Conservation (phyloP, 192 early-diverging fungal genomes). For the Lobosporangium transversale region DNA sequence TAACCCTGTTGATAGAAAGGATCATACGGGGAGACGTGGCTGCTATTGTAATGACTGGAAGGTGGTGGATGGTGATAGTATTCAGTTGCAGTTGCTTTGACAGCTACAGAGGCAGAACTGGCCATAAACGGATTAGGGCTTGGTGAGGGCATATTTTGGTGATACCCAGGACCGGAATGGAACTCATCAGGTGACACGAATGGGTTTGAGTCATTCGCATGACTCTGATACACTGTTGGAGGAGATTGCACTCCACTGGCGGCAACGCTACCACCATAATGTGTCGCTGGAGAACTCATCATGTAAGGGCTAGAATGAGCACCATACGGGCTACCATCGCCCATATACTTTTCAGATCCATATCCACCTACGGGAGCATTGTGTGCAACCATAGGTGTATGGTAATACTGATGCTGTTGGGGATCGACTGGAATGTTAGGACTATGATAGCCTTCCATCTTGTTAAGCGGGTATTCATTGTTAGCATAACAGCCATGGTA, state of each 20-base stretch:
- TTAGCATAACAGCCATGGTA: not conserved
- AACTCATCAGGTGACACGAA: conserved; percentile 33
- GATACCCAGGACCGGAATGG: not conserved
- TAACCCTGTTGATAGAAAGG: conserved; percentile 14
- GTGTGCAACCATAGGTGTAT: no score
- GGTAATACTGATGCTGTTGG: no score
- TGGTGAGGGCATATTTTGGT: not conserved
- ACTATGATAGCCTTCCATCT: no score
- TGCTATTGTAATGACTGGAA: not conserved
- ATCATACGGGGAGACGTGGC: no score
- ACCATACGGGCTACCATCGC: not conserved
- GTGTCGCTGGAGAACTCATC: not conserved
- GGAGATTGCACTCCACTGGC: conserved; percentile 3
- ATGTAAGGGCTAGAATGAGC: not conserved
- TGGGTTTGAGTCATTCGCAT: conserved; percentile 6
- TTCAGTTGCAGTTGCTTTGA: no score
- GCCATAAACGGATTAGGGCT: conserved; percentile 19
- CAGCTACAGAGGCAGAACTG: not conserved
- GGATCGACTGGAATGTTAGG: no score
- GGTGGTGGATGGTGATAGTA: no score
- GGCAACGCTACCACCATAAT: not conserved
- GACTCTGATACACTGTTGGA: not conserved
- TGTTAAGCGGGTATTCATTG: conserved; percentile 28
- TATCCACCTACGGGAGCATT: conserved; percentile 4
- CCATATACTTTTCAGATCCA: conserved; percentile 2